Percentiles rank a stretch among this genome's conserved stretches.
phyloP scores from a whole-genome alignment of 2,329 filamentous ascomycete species.

The Aspergillus phoenicis region DNA sequence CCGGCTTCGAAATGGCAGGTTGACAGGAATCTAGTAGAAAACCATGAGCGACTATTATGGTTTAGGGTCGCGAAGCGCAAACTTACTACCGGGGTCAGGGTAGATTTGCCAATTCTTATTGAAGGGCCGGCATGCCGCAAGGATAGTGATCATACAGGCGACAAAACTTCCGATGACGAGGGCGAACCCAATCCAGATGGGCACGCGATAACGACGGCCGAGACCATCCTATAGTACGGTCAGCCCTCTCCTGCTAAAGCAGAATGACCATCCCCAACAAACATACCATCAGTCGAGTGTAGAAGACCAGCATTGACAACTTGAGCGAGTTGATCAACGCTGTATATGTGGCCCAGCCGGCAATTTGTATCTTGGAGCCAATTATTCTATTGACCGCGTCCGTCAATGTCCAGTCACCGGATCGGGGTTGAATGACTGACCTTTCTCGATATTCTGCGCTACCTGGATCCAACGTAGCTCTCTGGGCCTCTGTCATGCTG shows the following conservation, averaged over 20 bases:
- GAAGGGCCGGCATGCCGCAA: constrained; percentile 55
- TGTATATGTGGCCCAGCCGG: constrained; percentile 56
- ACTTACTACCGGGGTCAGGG: constrained; percentile 58
- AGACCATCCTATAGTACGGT: constrained; percentile 26
- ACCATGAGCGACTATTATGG: constrained; percentile 6
- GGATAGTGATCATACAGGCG: constrained; percentile 50
- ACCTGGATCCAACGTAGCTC: constrained; percentile 44
- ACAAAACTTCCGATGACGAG: constrained; percentile 52
- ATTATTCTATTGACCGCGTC: constrained; percentile 37
- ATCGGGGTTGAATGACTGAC: constrained; percentile 8
- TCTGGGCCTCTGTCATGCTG: constrained; percentile 54
- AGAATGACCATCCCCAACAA: background rate
- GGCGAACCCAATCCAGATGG: constrained; percentile 53
- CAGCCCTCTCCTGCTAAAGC: no score
- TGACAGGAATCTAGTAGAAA: constrained; percentile 46
- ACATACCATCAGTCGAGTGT: constrained; percentile 51
- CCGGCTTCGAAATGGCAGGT: constrained; percentile 51
- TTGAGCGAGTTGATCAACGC: constrained; percentile 55
- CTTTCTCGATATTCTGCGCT: constrained; percentile 48
- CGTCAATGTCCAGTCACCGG: background rate
- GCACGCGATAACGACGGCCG: constrained; percentile 29
- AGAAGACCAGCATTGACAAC: constrained; percentile 57
- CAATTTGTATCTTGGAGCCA: constrained; percentile 56
- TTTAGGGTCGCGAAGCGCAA: background rate
- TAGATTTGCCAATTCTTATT: constrained; percentile 59